Conservation (phyloP, 2,329 filamentous ascomycete species). For the Trichoderma simmonsii region DNA sequence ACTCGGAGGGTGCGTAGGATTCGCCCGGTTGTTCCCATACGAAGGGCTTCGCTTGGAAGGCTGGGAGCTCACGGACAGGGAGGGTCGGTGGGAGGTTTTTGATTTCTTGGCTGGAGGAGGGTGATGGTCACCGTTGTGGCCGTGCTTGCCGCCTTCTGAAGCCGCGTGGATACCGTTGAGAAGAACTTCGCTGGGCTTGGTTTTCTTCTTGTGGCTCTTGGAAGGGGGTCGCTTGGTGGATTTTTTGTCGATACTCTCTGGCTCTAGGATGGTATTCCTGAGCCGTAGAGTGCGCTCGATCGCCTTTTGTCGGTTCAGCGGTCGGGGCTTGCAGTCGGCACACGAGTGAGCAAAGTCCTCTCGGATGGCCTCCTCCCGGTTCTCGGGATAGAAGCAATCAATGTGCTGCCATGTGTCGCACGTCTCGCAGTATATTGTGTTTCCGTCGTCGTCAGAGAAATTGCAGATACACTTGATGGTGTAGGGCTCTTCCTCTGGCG, state of each 20-base stretch:
- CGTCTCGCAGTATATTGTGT: conserved; percentile 91
- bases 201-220: conserved; percentile 86
- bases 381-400: conserved; percentile 83
- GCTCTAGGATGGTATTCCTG: conserved; percentile 36
- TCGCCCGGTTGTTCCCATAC: conserved; percentile 55
- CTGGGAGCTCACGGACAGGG: conserved; percentile 70
- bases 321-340: conserved; percentile 78
- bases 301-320: conserved; percentile 70
- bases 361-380: conserved; percentile 68
- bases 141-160: conserved; percentile 52
- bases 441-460: conserved; percentile 92
- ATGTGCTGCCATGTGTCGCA: conserved; percentile 99
- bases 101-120: conserved; percentile 68
- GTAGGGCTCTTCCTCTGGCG: conserved; percentile 72
- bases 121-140: conserved; percentile 43
- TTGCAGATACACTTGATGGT: conserved; percentile 98
- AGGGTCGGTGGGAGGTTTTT: conserved; percentile 78
- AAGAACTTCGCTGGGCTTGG: conserved; percentile 65
- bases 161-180: conserved; percentile 64
- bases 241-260: conserved; percentile 63
- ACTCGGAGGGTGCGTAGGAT: conserved; percentile 63
- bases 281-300: conserved; percentile 67
- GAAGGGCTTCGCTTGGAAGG: conserved; percentile 63
- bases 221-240: conserved; percentile 68
- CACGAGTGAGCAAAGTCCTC: conserved; percentile 78